Base-by-base conservation (phyloP, 768 basidiomycete genomes). In the Naganishia kalamii region DNA sequence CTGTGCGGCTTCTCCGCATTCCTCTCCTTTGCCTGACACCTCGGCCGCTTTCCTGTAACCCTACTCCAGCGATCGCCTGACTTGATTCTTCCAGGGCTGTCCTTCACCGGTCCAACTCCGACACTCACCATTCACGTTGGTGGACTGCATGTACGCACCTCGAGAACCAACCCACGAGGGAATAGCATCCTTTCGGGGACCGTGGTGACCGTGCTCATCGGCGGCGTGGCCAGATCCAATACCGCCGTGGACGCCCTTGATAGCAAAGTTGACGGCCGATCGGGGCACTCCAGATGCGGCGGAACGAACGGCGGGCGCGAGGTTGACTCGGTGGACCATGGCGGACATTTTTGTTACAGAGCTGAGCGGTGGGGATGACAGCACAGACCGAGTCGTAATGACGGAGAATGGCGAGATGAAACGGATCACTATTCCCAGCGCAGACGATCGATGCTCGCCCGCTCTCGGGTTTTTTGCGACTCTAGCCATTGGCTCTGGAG, bases 271-370 rank as follows among this genome's bases (percentile, higher is more conserved):
- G 76, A 97, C 82, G 35, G 89, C 86, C 7, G 86, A 89, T 70
- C 78, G 77, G 32, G 93, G 93, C 15, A 92, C 83, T 66, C 93
- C 93, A 35, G 84, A 86, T 47, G 92, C 83, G 65, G 89, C 84
- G 6, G 85, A 81, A 74, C 88, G 85, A 69, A 89, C 85, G 35
- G 90, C 90, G 65, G 92, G 89, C 35, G 88, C 79, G 69, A 94
- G 81, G 79, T 85, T 89, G 73, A 90, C 65, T 40, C 77, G 66
- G 60, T 61, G 60, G 43, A 61, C 30, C 60, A 61, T 61, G 60
- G 41, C 19, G 17, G 60, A 44, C 60, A 61, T 61, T 44, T 15
- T 59, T n/a, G 30, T 4, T 25, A 12, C 15, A 15, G 15, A 15
- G 40, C 5, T 57, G 52, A 57, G 37, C 21, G 35, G 35, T 32